These are phyloP conservation scores for Pisolithus sp. DNA, from an alignment of 768 basidiomycete genomes.

Conservation along the genomic window DNA sequence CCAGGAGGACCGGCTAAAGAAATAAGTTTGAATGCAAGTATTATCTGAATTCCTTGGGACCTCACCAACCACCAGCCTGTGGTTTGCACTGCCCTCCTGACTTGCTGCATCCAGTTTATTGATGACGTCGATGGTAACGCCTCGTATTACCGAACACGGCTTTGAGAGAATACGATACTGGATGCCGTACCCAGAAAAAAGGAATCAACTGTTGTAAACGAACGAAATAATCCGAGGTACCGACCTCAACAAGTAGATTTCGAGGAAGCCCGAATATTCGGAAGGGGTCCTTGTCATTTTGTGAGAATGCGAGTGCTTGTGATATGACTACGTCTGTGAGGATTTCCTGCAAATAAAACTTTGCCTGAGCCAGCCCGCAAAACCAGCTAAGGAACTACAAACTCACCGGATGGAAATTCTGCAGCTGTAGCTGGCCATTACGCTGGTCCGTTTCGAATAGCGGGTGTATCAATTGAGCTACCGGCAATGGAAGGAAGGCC, in stretches of 20 bases:
- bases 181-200: not conserved
- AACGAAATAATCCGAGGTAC: conserved; percentile 12
- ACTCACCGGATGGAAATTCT: conserved; percentile 38
- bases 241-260: conserved; percentile 64
- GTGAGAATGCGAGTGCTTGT: conserved; percentile 40
- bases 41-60: conserved; percentile 7
- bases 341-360: conserved; percentile 21
- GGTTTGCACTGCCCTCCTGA: conserved; percentile 42
- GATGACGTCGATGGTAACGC: conserved; percentile 52
- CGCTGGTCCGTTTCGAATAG: conserved; percentile 36
- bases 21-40: not conserved
- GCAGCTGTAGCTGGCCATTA: conserved; percentile 29
- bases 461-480: conserved; percentile 31
- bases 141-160: conserved; percentile 68
- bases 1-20: conserved; percentile 64
- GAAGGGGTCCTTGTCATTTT: conserved; percentile 43
- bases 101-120: conserved; percentile 48
- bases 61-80: conserved; percentile 62
- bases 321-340: conserved; percentile 34
- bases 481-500: conserved; percentile 40
- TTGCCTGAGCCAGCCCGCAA: not conserved
- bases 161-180: conserved; percentile 66
- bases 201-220: too few relatives aligned
- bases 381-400: not conserved
- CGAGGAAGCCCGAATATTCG: conserved; percentile 67